Evolutionary conservation across 2,329 filamentous ascomycete genomes (phyloP).

Genomic region (Cladosporium sp.): DNA sequence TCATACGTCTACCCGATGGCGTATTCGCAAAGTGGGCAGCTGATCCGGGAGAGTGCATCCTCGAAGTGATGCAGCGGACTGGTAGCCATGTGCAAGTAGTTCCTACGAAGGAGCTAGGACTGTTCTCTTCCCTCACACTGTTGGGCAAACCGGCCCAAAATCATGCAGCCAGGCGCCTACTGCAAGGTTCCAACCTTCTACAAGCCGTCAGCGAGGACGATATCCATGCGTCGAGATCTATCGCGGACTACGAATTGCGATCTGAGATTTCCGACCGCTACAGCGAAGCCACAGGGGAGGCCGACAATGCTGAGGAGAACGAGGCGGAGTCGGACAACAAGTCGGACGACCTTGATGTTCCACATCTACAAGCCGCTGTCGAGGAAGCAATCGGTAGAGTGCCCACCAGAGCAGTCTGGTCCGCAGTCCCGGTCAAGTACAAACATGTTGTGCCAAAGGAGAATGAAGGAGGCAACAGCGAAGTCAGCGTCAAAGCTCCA

Average conservation of each 20-base stretch:
- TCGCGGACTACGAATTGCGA: neutral
- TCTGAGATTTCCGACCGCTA: neutral
- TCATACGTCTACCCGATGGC: constrained; percentile 18
- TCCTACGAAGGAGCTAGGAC: neutral
- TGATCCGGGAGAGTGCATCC: constrained; percentile 17
- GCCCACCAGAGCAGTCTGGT: constrained; percentile 4
- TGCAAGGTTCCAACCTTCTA: constrained; percentile 16
- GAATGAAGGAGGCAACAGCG: neutral
- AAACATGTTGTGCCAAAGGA: neutral
- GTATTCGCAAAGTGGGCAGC: constrained; percentile 10
- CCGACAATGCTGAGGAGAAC: neutral
- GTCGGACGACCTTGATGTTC: neutral
- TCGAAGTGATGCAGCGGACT: constrained; percentile 29
- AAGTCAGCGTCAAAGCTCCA: no score
- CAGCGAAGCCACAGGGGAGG: neutral
- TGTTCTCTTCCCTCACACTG: constrained; percentile 21
- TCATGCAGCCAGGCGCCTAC: constrained; percentile 15
- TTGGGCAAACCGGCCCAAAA: constrained; percentile 20
- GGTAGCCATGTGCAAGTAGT: constrained; percentile 25
- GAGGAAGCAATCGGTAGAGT: neutral
- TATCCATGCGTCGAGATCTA: constrained; percentile 1
- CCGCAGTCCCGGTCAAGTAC: neutral
- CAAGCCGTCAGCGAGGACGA: constrained; percentile 9
- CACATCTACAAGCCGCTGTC: neutral
- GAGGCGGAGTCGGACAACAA: neutral